phyloP scores from a whole-genome alignment of 495 filamentous ascomycete genomes.

The Xylaria bambusicola region DNA sequence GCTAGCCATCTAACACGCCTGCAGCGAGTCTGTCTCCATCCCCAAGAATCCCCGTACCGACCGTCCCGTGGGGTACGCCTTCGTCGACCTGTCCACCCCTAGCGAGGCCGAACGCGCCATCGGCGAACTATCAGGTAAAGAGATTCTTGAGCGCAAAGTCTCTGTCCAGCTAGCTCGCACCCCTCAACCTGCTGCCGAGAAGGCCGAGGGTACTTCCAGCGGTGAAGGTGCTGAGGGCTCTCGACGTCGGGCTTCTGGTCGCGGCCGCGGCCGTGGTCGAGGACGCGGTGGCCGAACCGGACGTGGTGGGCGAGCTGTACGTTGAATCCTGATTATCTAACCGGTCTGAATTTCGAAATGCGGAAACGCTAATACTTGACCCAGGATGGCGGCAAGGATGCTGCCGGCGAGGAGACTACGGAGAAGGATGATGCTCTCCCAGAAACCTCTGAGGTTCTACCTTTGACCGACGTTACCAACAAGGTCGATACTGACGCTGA shows the following conservation, averaged over 20 bases:
- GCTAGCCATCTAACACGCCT: constrained; percentile 1
- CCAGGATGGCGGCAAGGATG: constrained; percentile 52
- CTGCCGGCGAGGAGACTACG: constrained; percentile 42
- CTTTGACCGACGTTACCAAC: constrained; percentile 55
- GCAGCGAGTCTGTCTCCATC: constrained; percentile 97
- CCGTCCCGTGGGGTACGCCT: constrained; percentile 97
- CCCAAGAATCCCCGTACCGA: constrained; percentile 98
- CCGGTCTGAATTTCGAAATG: neutral
- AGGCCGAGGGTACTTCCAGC: constrained; percentile 67
- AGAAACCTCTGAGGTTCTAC: constrained; percentile 47
- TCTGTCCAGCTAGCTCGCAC: constrained; percentile 98
- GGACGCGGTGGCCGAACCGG: constrained; percentile 74
- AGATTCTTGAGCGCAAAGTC: constrained; percentile 96
- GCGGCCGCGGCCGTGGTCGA: constrained; percentile 68
- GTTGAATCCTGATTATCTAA: constrained; percentile 34
- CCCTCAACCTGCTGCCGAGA: constrained; percentile 81
- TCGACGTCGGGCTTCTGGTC: constrained; percentile 76
- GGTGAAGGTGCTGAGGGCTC: constrained; percentile 71
- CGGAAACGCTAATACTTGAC: constrained; percentile 16
- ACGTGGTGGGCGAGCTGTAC: constrained; percentile 74
- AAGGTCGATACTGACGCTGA: constrained; percentile 44
- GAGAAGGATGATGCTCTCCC: constrained; percentile 47
- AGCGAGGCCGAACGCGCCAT: constrained; percentile 94
- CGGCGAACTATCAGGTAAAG: constrained; percentile 89
- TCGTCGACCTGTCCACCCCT: constrained; percentile 94